Conservation (phyloP, 2,329 filamentous ascomycete genomes). For the Byssothecium circinans region DNA sequence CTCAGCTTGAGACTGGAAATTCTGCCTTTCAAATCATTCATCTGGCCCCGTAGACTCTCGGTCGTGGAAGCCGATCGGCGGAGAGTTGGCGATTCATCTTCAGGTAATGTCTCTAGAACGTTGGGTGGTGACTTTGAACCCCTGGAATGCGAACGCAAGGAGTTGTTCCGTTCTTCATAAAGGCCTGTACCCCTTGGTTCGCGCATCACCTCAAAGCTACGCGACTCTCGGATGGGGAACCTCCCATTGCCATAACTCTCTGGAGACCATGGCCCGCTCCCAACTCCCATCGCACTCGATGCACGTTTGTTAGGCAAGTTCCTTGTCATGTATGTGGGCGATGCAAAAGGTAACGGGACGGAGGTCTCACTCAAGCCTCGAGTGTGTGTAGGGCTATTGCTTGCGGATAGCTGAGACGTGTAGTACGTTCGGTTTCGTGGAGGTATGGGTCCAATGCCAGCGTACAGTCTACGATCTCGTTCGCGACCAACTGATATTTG, state of each 20-base stretch:
- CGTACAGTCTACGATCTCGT: slow-evolving; percentile 39
- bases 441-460: slow-evolving; percentile 41
- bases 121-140: slow-evolving; percentile 39
- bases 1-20: slow-evolving; percentile 79
- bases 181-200: slow-evolving; percentile 20
- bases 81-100: slow-evolving; percentile 46
- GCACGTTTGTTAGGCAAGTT: slow-evolving; percentile 37
- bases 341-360: slow-evolving; percentile 35
- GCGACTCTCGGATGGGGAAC: slow-evolving; percentile 43
- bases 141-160: slow-evolving; percentile 43
- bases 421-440: slow-evolving; percentile 35
- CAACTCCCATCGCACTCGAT: slow-evolving; percentile 43
- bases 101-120: slow-evolving; percentile 45
- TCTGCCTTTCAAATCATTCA: slow-evolving; percentile 81
- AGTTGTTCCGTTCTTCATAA: slow-evolving; percentile 27
- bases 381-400: slow-evolving; percentile 38
- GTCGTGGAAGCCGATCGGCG: slow-evolving; percentile 71
- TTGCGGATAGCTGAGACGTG: slow-evolving; percentile 36
- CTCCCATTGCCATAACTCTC: slow-evolving; percentile 39
- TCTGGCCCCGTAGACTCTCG: slow-evolving; percentile 76
- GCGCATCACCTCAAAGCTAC: slow-evolving; percentile 45
- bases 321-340: slow-evolving; percentile 31
- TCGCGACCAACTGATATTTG: slow-evolving; percentile 40
- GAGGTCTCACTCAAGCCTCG: slow-evolving; percentile 48
- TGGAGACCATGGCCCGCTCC: slow-evolving; percentile 42